Percentiles rank a stretch among this genome's conserved stretches.
phyloP scores from a whole-genome alignment of 208 protist species.

The Wallacemonas sp. region DNA sequence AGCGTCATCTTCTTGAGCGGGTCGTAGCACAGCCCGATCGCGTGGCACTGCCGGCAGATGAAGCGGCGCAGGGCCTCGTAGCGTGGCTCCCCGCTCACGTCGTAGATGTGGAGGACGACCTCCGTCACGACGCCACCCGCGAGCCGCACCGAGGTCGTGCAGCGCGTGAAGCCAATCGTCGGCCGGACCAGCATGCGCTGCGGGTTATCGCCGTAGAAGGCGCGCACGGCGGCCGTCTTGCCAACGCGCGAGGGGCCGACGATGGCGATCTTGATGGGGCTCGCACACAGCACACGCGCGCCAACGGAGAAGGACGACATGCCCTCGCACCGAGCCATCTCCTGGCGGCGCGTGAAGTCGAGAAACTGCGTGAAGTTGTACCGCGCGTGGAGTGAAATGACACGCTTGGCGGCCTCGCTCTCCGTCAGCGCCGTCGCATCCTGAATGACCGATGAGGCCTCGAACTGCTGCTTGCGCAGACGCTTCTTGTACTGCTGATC shows the following conservation, averaged over 20 bases:
- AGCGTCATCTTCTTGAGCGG: constrained; percentile 64
- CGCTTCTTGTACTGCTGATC: constrained; percentile 10
- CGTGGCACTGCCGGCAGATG: constrained; percentile 75
- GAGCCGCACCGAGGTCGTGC: constrained; percentile 41
- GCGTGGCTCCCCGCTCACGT: constrained; percentile 61
- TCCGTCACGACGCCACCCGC: constrained; percentile 49
- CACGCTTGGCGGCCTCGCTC: constrained; percentile 68
- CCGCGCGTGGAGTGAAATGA: constrained; percentile 82
- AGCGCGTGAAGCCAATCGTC: constrained; percentile 66
- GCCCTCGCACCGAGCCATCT: constrained; percentile 79
- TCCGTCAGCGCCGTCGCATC: constrained; percentile 51
- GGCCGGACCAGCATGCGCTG: constrained; percentile 28
- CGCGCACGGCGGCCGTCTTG: constrained; percentile 58
- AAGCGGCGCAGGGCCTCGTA: constrained; percentile 78
- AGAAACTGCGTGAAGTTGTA: constrained; percentile 92
- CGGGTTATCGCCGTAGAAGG: constrained; percentile 39
- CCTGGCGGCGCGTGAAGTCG: constrained; percentile 72
- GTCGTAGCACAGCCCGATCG: constrained; percentile 81
- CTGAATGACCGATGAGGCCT: constrained; percentile 27
- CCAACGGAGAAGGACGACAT: constrained; percentile 75
- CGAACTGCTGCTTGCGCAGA: constrained; percentile 11
- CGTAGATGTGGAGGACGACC: constrained; percentile 69
- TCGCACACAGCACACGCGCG: constrained; percentile 66
- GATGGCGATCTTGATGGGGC: constrained; percentile 70
- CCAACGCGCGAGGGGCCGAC: constrained; percentile 73